These are phyloP conservation scores for Botryosphaeria dothidea DNA, from an alignment of 2,329 filamentous ascomycete genomes.

Conservation along the genomic window DNA sequence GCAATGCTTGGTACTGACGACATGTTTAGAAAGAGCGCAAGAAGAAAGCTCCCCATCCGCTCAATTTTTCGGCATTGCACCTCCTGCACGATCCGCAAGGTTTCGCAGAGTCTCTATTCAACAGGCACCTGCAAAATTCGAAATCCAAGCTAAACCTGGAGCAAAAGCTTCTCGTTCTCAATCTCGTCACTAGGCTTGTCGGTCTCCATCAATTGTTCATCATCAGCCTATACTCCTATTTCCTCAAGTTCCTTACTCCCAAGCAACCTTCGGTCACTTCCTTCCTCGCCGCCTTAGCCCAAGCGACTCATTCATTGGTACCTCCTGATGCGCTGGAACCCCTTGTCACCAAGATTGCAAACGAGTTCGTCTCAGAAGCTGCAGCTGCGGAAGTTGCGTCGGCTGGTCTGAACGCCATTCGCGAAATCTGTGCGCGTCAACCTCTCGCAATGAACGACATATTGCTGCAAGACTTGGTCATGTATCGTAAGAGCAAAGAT, in stretches of 20 bases:
- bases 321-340: constrained; percentile 92
- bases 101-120: constrained; percentile 86
- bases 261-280: constrained; percentile 88
- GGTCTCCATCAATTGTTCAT: constrained; percentile 91
- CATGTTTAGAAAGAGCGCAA: constrained; percentile 65
- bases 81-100: constrained; percentile 91
- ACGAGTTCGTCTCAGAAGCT: constrained; percentile 96
- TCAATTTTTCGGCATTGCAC: constrained; percentile 96
- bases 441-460: constrained; percentile 96
- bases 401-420: constrained; percentile 89
- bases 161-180: constrained; percentile 84
- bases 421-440: constrained; percentile 89
- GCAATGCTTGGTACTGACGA: not conserved
- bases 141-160: constrained; percentile 85
- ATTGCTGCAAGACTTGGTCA: constrained; percentile 89
- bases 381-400: constrained; percentile 87
- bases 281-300: constrained; percentile 88
- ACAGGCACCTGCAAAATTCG: constrained; percentile 84
- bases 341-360: constrained; percentile 90
- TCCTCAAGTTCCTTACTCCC: constrained; percentile 84
- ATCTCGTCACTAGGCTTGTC: constrained; percentile 86
- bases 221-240: constrained; percentile 91
- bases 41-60: constrained; percentile 80
- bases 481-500: constrained; percentile 96
- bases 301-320: constrained; percentile 86